These are phyloP conservation scores for Cercospora sp. DNA, from an alignment of 2,329 filamentous ascomycete genomes.

Conservation along the genomic window DNA sequence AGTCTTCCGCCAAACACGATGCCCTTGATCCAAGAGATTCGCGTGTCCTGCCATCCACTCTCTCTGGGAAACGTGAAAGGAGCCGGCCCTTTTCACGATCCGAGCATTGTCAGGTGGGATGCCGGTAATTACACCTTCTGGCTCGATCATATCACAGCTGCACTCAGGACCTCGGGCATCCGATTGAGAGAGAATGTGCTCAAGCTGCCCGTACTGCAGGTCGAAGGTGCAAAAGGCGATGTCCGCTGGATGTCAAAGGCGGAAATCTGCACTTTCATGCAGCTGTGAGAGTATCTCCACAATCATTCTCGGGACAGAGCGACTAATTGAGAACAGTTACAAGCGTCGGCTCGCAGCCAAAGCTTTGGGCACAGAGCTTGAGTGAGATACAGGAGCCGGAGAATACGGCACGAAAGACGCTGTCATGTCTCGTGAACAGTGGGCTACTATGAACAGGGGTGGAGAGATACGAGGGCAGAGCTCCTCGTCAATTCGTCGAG, in stretches of 20 bases:
- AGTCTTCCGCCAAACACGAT: neutral
- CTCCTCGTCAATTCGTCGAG: neutral
- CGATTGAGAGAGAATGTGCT: neutral
- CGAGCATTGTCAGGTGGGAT: too few species aligned
- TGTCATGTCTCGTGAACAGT: too few species aligned
- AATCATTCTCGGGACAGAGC: neutral
- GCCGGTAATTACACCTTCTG: too few species aligned
- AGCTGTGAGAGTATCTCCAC: neutral
- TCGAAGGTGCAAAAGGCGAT: too few species aligned
- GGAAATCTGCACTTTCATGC: neutral
- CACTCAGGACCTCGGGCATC: neutral
- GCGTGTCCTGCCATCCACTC: too few species aligned
- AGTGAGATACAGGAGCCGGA: too few species aligned
- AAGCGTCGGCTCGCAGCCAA: neutral
- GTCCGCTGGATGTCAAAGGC: too few species aligned
- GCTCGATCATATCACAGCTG: too few species aligned
- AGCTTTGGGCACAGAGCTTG: neutral
- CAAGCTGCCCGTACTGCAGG: neutral
- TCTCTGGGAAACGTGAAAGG: too few species aligned
- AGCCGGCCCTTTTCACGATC: too few species aligned
- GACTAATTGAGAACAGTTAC: neutral
- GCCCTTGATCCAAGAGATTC: neutral
- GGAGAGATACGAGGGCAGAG: neutral
- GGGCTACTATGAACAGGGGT: neutral
- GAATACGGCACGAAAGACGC: too few species aligned